Percentiles rank a stretch among this genome's conserved stretches.
phyloP scores from a whole-genome alignment of 116 monocot species.

The Zostera marina region DNA sequence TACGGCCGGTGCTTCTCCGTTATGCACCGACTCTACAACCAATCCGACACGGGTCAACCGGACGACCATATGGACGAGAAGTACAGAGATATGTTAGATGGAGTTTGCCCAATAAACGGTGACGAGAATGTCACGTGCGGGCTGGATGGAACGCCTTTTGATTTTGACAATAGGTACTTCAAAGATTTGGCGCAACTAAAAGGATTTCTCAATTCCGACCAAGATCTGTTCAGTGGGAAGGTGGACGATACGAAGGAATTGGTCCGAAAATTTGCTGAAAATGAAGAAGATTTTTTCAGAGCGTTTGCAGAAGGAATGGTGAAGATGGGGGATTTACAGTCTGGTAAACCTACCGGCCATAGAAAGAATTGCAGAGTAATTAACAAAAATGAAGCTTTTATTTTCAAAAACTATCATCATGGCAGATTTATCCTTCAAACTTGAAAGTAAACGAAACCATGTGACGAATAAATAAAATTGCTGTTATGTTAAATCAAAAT shows the following conservation, averaged over 20 bases:
- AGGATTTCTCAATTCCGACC: slow-evolving; percentile 42
- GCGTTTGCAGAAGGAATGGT: slow-evolving; percentile 73
- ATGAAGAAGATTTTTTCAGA: slow-evolving; percentile 41
- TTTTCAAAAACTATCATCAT: too few species aligned
- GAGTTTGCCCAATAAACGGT: slow-evolving; percentile 35
- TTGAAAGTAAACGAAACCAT: not conserved
- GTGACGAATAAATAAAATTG: not conserved
- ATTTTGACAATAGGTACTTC: slow-evolving; percentile 65
- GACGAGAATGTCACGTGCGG: slow-evolving; percentile 51
- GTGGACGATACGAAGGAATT: slow-evolving; percentile 16
- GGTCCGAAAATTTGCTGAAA: slow-evolving; percentile 26
- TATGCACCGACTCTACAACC: slow-evolving; percentile 71
- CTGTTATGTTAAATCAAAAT: too few species aligned
- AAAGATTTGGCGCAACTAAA: slow-evolving; percentile 20
- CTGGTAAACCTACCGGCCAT: slow-evolving; percentile 29
- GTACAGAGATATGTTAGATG: slow-evolving; percentile 21
- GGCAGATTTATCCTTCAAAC: not conserved
- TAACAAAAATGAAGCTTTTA: not conserved
- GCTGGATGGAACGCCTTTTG: slow-evolving; percentile 41
- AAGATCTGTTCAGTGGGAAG: slow-evolving; percentile 45
- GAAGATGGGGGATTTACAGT: slow-evolving; percentile 64
- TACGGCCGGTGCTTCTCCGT: slow-evolving; percentile 71
- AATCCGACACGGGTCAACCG: slow-evolving; percentile 45
- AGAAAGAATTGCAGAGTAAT: slow-evolving; percentile 47
- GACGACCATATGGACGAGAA: slow-evolving; percentile 38